Conservation (phyloP, 192 early-diverging fungal species). For the Mortierella claussenii region DNA sequence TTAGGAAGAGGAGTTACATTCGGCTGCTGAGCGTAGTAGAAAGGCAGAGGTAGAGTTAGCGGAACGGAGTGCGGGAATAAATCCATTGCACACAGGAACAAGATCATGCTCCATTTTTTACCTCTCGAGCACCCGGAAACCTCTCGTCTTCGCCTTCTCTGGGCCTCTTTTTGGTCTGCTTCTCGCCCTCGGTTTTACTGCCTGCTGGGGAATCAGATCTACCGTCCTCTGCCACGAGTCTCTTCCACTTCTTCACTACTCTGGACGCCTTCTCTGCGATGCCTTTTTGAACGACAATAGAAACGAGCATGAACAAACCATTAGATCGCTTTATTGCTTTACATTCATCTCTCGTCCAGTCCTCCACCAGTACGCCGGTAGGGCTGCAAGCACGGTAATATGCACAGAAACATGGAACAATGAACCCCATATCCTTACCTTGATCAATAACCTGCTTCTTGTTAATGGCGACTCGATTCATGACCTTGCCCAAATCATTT, state of each 20-base stretch:
- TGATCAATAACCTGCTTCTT: conserved; percentile 2
- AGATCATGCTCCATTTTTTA: neutral
- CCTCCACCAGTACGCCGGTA: neutral
- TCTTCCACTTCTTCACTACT: conserved; percentile 18
- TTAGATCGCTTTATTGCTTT: conserved; percentile 4
- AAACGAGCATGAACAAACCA: neutral
- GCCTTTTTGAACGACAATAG: neutral
- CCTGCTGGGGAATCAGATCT: neutral
- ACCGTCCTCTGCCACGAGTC: neutral
- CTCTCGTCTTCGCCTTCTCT: neutral
- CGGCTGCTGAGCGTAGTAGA: neutral
- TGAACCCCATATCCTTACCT: conserved; percentile 19
- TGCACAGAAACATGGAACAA: neutral
- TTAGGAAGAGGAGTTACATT: conserved; percentile 28
- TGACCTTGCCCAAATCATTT: conserved; percentile 17
- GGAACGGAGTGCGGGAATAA: too few relatives aligned
- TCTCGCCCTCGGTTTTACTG: neutral
- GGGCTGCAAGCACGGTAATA: neutral
- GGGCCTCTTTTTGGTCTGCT: neutral
- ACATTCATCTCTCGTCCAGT: neutral
- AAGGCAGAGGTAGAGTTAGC: neutral
- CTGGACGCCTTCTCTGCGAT: conserved; percentile 2
- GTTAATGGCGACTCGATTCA: conserved; percentile 20
- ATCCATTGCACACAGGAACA: neutral
- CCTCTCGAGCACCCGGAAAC: neutral